Conservation (phyloP, 768 basidiomycete species). For the Macrolepiota dolichaula region DNA sequence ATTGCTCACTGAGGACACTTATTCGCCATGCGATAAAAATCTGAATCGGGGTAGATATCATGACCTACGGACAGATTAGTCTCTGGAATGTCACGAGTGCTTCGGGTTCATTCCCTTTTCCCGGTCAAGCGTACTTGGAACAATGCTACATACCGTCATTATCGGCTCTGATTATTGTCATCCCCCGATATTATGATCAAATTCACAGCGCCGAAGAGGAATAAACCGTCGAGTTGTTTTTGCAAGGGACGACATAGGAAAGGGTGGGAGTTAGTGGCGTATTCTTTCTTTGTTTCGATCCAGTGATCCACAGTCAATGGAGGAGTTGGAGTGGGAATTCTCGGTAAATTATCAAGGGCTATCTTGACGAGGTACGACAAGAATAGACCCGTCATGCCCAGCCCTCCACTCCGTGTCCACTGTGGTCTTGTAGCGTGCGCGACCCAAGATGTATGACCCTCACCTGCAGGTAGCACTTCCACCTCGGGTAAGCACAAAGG, state of each 20-base stretch:
- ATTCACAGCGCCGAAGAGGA: too few relatives aligned
- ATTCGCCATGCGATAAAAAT: slow-evolving; percentile 41
- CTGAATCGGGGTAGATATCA: slow-evolving; percentile 38
- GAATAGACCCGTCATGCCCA: too few relatives aligned
- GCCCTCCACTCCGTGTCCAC: too few relatives aligned
- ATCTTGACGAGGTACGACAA: too few relatives aligned
- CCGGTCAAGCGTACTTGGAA: not conserved
- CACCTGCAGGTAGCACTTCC: slow-evolving; percentile 29
- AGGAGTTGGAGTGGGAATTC: too few relatives aligned
- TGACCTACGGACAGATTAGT: slow-evolving; percentile 22
- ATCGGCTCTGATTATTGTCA: slow-evolving; percentile 24
- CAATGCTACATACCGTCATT: slow-evolving; percentile 24
- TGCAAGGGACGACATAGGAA: too few relatives aligned
- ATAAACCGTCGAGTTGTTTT: too few relatives aligned
- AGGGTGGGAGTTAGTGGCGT: too few relatives aligned
- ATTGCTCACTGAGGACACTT: slow-evolving; percentile 26
- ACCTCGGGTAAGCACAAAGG: not conserved
- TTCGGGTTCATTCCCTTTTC: not conserved
- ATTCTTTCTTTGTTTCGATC: too few relatives aligned
- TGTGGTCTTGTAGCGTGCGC: too few relatives aligned
- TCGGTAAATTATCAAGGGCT: too few relatives aligned
- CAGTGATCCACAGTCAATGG: too few relatives aligned
- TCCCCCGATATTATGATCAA: not conserved
- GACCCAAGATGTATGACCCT: not conserved
- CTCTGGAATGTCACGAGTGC: not conserved